phyloP scores from a whole-genome alignment of 2,329 filamentous ascomycete species.

The Septoria petroselini region DNA sequence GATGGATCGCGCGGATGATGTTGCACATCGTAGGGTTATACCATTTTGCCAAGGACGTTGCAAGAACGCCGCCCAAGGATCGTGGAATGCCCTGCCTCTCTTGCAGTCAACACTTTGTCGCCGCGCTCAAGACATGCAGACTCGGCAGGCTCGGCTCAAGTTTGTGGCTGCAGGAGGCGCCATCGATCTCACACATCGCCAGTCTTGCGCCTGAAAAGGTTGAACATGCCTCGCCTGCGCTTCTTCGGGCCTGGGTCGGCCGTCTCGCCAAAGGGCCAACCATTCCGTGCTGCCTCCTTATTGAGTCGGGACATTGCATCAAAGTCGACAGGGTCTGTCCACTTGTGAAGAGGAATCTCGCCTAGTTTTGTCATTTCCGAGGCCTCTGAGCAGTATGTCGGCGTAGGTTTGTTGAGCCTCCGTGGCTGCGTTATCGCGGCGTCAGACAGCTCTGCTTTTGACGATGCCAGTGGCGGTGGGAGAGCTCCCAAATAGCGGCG shows the following conservation, averaged over 20 bases:
- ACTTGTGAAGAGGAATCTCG: constrained; percentile 48
- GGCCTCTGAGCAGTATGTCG: constrained; percentile 44
- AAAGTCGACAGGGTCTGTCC: constrained; percentile 45
- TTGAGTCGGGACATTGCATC: constrained; percentile 44
- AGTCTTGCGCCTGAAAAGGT: constrained; percentile 23
- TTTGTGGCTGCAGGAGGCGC: no score
- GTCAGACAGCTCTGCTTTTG: no score
- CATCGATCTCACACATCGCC: constrained; percentile 2
- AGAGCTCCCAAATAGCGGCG: no score
- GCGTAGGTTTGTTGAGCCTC: constrained; percentile 35
- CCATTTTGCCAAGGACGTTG: no score
- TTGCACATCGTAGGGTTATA: no score
- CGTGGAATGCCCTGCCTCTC: no score
- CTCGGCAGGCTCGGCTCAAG: no score
- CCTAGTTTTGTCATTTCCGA: constrained; percentile 49
- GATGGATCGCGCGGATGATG: no score
- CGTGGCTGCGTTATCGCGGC: not conserved
- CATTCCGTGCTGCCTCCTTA: constrained; percentile 37
- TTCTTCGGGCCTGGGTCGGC: constrained; percentile 14
- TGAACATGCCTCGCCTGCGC: constrained; percentile 23
- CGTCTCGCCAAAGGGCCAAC: constrained; percentile 28
- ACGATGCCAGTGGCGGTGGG: no score
- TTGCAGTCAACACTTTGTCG: no score
- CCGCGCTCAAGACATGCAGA: no score
- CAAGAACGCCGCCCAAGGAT: no score